phyloP scores from a whole-genome alignment of 75 land plant genomes.

The Picea glauca region DNA sequence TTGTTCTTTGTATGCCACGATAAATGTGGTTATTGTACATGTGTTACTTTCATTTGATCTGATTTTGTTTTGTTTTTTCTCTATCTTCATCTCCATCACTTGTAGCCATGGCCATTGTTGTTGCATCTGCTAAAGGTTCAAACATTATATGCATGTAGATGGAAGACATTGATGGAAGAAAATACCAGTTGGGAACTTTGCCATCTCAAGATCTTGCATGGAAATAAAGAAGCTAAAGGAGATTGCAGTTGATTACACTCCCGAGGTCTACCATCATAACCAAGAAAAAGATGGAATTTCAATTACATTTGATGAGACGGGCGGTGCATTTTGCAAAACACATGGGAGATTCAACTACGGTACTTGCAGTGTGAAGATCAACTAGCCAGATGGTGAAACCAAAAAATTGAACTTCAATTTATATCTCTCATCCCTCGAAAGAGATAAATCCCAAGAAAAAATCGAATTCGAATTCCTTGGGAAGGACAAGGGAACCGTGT shows the following conservation, averaged over 20 bases:
- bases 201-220: too few relatives aligned
- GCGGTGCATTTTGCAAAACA: conserved; percentile 65
- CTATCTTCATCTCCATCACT: too few relatives aligned
- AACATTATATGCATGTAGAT: too few relatives aligned
- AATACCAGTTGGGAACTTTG: too few relatives aligned
- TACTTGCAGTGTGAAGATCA: conserved; percentile 46
- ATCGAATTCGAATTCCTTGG: conserved; percentile 80
- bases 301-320: conserved; percentile 48
- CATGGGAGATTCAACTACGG: conserved; percentile 37
- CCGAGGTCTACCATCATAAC: conserved; percentile 43
- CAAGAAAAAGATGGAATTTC: conserved; percentile 27
- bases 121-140: too few relatives aligned
- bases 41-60: too few relatives aligned
- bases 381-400: conserved; percentile 59
- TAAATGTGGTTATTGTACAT: too few relatives aligned
- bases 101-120: too few relatives aligned
- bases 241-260: conserved; percentile 64
- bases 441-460: conserved; percentile 66
- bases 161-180: too few relatives aligned
- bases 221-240: conserved; percentile 17
- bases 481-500: conserved; percentile 47
- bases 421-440: conserved; percentile 68
- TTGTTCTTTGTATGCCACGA: too few relatives aligned
- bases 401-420: conserved; percentile 65
- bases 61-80: too few relatives aligned